A percentile compares a stretch with the other conserved stretches of the same genome.
Conservation (phyloP, 2,329 filamentous ascomycete genomes). For the Dendryphion nanum region DNA sequence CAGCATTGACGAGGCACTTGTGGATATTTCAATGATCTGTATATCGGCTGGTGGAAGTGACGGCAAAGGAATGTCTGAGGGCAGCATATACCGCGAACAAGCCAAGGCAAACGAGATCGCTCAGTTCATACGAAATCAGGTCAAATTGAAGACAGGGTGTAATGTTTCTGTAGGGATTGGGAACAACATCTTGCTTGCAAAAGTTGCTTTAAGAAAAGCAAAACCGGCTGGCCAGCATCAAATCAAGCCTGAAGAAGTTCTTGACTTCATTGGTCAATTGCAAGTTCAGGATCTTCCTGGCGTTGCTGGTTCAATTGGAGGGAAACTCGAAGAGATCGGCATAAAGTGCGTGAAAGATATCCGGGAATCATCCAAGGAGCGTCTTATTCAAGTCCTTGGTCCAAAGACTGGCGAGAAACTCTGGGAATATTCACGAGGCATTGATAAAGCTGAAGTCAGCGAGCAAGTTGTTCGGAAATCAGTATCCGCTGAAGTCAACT, state of each 20-base stretch:
- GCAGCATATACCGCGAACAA: slow-evolving; percentile 74
- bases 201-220: slow-evolving; percentile 83
- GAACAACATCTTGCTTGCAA: slow-evolving; percentile 84
- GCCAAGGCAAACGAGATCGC: slow-evolving; percentile 73
- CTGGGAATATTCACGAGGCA: slow-evolving; percentile 85
- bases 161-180: slow-evolving; percentile 92
- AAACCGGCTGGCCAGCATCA: slow-evolving; percentile 94
- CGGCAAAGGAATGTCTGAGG: slow-evolving; percentile 64
- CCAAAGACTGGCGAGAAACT: slow-evolving; percentile 92
- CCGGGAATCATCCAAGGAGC: slow-evolving; percentile 72
- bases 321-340: slow-evolving; percentile 84
- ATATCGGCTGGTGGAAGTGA: slow-evolving; percentile 64
- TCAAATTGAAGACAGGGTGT: slow-evolving; percentile 76
- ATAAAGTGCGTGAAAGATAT: slow-evolving; percentile 82
- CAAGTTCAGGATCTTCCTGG: slow-evolving; percentile 82
- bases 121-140: slow-evolving; percentile 61
- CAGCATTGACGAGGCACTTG: slow-evolving; percentile 89
- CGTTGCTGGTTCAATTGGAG: slow-evolving; percentile 85
- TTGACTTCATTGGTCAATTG: slow-evolving; percentile 74
- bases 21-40: slow-evolving; percentile 77
- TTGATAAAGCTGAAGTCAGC: slow-evolving; percentile 82
- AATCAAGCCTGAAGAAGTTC: slow-evolving; percentile 75
- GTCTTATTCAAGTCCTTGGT: slow-evolving; percentile 69
- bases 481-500: slow-evolving; percentile 95
- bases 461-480: slow-evolving; percentile 86